Conservation (phyloP, 2,329 filamentous ascomycete genomes). For the Fusarium mexicanum region DNA sequence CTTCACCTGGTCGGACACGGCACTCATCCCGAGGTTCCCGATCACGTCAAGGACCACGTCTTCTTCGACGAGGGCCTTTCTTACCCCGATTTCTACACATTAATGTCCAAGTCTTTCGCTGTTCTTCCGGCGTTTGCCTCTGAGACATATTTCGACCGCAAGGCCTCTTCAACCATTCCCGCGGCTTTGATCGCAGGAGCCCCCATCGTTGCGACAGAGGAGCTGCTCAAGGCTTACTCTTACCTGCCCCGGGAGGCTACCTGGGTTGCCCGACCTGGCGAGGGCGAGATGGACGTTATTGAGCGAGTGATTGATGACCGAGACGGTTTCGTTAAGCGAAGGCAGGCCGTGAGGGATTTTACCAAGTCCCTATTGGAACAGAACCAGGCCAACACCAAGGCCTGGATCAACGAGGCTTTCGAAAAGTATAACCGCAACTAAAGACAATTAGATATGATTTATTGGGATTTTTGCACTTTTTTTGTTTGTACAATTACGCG, state of each 20-base stretch:
- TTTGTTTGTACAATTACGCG: conserved; percentile 21
- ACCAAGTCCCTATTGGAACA: conserved; percentile 19
- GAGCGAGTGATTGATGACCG: conserved; percentile 38
- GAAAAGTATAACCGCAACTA: conserved; percentile 15
- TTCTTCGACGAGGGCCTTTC: conserved; percentile 40
- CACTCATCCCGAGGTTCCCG: conserved; percentile 36
- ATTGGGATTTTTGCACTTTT: conserved; percentile 19
- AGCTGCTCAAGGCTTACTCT: conserved; percentile 39
- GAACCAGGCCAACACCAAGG: conserved; percentile 34
- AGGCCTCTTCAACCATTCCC: conserved; percentile 44
- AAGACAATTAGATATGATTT: conserved; percentile 21
- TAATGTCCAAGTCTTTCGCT: conserved; percentile 34
- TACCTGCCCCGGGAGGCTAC: conserved; percentile 40
- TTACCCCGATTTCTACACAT: conserved; percentile 43
- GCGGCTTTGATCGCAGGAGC: conserved; percentile 43
- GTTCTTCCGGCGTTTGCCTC: conserved; percentile 42
- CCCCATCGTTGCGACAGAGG: conserved; percentile 40
- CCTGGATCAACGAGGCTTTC: conserved; percentile 34
- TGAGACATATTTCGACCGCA: conserved; percentile 42
- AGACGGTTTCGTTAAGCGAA: conserved; percentile 34
- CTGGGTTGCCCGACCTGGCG: conserved; percentile 37
- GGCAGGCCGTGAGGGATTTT: conserved; percentile 29
- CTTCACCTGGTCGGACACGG: conserved; percentile 44
- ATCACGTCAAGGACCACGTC: conserved; percentile 33
- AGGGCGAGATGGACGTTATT: conserved; percentile 43